Percentiles rank a stretch among this genome's conserved stretches.
phyloP scores from a whole-genome alignment of 31 red algal genomes.

The Odonthalia washingtoniensis region DNA sequence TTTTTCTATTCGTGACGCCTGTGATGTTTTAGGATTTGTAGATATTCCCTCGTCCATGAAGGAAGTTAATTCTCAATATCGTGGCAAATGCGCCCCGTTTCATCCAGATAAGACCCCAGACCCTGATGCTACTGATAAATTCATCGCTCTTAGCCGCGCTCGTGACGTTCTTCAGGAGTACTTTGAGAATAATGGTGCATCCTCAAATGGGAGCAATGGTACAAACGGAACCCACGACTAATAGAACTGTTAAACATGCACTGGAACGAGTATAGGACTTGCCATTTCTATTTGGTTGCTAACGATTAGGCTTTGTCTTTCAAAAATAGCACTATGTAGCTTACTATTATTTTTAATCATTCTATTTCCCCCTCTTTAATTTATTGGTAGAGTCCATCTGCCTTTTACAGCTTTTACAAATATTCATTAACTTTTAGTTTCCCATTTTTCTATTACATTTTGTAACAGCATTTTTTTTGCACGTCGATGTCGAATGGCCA shows the following conservation, averaged over 20 bases:
- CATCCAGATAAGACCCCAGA: conserved; percentile 94
- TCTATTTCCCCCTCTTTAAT: too few species aligned
- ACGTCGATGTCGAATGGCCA: conserved; percentile 61
- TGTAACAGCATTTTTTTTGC: conserved; percentile 64
- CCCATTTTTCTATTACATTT: conserved; percentile 20
- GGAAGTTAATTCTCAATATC: conserved; percentile 94
- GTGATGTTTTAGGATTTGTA: conserved; percentile 70
- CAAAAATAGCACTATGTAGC: too few species aligned
- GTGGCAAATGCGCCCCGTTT: conserved; percentile 85
- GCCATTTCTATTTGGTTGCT: too few species aligned
- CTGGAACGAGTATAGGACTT: too few species aligned
- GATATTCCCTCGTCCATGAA: conserved; percentile 75
- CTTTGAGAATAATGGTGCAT: conserved; percentile 51
- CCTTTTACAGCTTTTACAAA: too few species aligned
- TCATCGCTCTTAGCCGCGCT: conserved; percentile 86
- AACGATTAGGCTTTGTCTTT: too few species aligned
- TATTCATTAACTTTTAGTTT: neutral
- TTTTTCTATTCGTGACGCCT: conserved; percentile 81
- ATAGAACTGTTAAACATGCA: too few species aligned
- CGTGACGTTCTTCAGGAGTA: conserved; percentile 88
- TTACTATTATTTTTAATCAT: too few species aligned
- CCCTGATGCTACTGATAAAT: conserved; percentile 86
- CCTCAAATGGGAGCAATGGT: neutral
- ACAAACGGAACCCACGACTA: too few species aligned
- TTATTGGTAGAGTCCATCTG: too few species aligned